Conservation (phyloP, 2,329 filamentous ascomycete species). For the Diaporthe sp. region DNA sequence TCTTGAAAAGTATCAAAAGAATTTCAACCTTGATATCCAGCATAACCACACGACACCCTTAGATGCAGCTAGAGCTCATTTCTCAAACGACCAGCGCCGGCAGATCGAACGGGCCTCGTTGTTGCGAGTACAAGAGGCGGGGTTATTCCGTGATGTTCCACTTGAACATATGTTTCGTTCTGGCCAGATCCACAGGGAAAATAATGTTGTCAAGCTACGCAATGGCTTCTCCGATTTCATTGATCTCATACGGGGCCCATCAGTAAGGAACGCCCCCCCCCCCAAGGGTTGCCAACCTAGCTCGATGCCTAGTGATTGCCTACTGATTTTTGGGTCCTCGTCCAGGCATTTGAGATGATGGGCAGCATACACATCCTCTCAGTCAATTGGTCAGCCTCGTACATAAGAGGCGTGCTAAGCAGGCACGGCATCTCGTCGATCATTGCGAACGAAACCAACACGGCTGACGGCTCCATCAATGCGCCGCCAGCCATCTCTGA, state of each 20-base stretch:
- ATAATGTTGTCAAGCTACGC: slow-evolving; percentile 51
- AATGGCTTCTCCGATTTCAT: slow-evolving; percentile 55
- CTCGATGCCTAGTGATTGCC: neutral
- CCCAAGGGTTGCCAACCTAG: neutral
- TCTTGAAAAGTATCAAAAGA: slow-evolving; percentile 51
- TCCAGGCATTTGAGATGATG: neutral
- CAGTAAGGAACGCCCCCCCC: neutral
- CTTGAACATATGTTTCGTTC: slow-evolving; percentile 50
- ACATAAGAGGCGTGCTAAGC: slow-evolving; percentile 48
- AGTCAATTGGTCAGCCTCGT: slow-evolving; percentile 53
- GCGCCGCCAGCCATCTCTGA: slow-evolving; percentile 11
- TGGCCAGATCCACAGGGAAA: slow-evolving; percentile 52
- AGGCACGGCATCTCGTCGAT: slow-evolving; percentile 48
- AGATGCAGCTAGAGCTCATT: neutral
- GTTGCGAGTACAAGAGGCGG: slow-evolving; percentile 55
- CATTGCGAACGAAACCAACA: slow-evolving; percentile 58
- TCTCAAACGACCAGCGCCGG: slow-evolving; percentile 45
- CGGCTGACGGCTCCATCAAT: slow-evolving; percentile 36
- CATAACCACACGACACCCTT: neutral
- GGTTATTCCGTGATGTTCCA: slow-evolving; percentile 59
- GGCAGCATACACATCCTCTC: slow-evolving; percentile 57
- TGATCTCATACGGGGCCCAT: slow-evolving; percentile 15
- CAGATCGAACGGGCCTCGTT: slow-evolving; percentile 61
- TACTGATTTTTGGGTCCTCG: neutral
- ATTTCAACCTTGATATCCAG: neutral